Evolutionary conservation across 805 yeast species (phyloP).

Genomic region (Lipomyces orientalis): DNA sequence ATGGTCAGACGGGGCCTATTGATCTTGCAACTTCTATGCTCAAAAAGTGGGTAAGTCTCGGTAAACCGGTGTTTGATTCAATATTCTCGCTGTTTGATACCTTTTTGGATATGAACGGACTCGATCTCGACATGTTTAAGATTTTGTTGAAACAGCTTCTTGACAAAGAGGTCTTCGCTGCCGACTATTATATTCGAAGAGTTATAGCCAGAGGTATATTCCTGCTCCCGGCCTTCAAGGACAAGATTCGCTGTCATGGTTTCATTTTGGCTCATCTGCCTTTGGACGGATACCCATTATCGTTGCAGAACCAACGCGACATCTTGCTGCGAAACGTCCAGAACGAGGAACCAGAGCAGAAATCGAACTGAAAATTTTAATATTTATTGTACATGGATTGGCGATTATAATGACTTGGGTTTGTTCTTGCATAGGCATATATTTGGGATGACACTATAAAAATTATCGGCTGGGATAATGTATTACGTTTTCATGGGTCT

Average conservation of each 20-base stretch:
- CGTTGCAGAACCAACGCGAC: slow-evolving; percentile 27
- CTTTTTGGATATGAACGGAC: slow-evolving; percentile 35
- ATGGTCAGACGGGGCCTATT: slow-evolving; percentile 36
- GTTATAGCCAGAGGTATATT: slow-evolving; percentile 86
- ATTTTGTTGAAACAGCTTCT: slow-evolving; percentile 53
- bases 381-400: background rate
- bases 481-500: background rate
- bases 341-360: slow-evolving; percentile 25
- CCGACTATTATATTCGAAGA: slow-evolving; percentile 74
- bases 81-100: slow-evolving; percentile 40
- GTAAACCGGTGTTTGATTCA: slow-evolving; percentile 40
- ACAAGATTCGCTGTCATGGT: slow-evolving; percentile 52
- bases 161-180: slow-evolving; percentile 56
- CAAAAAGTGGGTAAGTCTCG: slow-evolving; percentile 26
- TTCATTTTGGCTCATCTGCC: slow-evolving; percentile 53
- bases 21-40: slow-evolving; percentile 37
- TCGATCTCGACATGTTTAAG: slow-evolving; percentile 47
- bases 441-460: background rate
- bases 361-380: slow-evolving; percentile 11
- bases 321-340: slow-evolving; percentile 10
- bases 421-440: background rate
- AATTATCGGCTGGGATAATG: background rate
- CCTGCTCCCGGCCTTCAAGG: slow-evolving; percentile 46
- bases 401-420: background rate
- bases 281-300: slow-evolving; percentile 24